These are phyloP conservation scores for Calonectria naviculata DNA, from an alignment of 2,329 filamentous ascomycete genomes.

Conservation along the genomic window DNA sequence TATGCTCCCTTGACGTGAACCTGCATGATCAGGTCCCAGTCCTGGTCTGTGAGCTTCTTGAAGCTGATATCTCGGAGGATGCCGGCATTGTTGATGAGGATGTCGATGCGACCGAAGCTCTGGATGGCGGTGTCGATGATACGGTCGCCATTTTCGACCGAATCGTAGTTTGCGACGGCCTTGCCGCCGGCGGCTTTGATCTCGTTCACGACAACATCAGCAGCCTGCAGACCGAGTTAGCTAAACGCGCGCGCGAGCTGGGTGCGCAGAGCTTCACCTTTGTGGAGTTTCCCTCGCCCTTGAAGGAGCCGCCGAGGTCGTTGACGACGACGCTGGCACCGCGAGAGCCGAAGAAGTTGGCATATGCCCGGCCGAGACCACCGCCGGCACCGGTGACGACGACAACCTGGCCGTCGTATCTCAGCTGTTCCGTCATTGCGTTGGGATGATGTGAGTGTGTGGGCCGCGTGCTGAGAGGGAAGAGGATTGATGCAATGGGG, in stretches of 20 bases:
- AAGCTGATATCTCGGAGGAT: slow-evolving; percentile 96
- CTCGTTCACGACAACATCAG: slow-evolving; percentile 84
- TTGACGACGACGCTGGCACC: slow-evolving; percentile 97
- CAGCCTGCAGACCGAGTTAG: slow-evolving; percentile 66
- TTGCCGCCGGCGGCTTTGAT: slow-evolving; percentile 92
- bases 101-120: slow-evolving; percentile 86
- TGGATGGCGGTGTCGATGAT: slow-evolving; percentile 93
- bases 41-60: slow-evolving; percentile 97
- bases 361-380: slow-evolving; percentile 84
- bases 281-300: slow-evolving; percentile 87
- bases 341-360: slow-evolving; percentile 89
- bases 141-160: slow-evolving; percentile 90
- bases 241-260: background rate
- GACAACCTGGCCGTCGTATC: slow-evolving; percentile 87
- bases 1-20: slow-evolving; percentile 95
- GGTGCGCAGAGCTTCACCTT: slow-evolving; percentile 69
- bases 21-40: slow-evolving; percentile 95
- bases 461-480: slow-evolving; percentile 5
- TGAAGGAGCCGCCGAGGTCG: slow-evolving; percentile 92
- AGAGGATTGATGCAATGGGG: slow-evolving; percentile 3
- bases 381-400: slow-evolving; percentile 86
- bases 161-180: slow-evolving; percentile 97
- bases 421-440: slow-evolving; percentile 74
- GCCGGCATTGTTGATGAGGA: slow-evolving; percentile 98
- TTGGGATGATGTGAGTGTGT: slow-evolving; percentile 22